Base-by-base conservation (phyloP, 208 protist species). In the Wallacemonas rigidus region DNA sequence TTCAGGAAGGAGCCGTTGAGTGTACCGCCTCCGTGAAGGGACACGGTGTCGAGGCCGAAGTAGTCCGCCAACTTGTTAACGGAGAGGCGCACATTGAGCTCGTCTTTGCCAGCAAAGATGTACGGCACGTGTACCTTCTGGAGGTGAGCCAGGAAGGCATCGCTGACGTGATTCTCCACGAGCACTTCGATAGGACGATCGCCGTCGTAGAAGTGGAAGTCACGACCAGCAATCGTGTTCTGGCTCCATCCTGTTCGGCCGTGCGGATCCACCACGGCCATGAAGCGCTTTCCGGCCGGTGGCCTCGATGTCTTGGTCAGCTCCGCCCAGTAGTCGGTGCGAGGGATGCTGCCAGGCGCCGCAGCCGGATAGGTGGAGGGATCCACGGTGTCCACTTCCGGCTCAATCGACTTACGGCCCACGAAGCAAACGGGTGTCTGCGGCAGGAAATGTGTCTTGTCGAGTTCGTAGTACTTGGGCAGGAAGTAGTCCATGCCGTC, bases 1-100 rank as follows among this genome's bases (percentile, higher is more conserved):
- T 72, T 50, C n/a, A 80, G 76, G 36, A 80, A 76, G 43, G 70
- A 67, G 71, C 70, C 69, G 71, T 80, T 80, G 51, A 76, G 3
- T 3, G 76, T 80, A 53, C 67, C 67, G 40, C 76, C 76, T 26
- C 75, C 71, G 71, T 80, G 76, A 36, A 74, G 72, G 14, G 70
- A 55, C 1, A 80, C 71, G 35, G 3, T 12, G 51, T 76, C 47
- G 14, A 67, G 67, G n/a, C 69, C 61, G 45, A 80, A 69, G 14
- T 72, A 67, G 69, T 63, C 50, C 36, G 61, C 69, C 36, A 75
- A 50, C 64, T 80, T 80, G 15, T 72, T 40, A 41, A 74, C 63
- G 35, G 75, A 69, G 2, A 75, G 50, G 45, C 60, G 51, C 54
- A 71, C 74, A 56, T 75, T 64, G 17, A 80, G 65, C 65, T 68